These are phyloP conservation scores for Aspergillus brunneoviolaceus DNA, from an alignment of 2,329 filamentous ascomycete genomes.

Conservation along the genomic window DNA sequence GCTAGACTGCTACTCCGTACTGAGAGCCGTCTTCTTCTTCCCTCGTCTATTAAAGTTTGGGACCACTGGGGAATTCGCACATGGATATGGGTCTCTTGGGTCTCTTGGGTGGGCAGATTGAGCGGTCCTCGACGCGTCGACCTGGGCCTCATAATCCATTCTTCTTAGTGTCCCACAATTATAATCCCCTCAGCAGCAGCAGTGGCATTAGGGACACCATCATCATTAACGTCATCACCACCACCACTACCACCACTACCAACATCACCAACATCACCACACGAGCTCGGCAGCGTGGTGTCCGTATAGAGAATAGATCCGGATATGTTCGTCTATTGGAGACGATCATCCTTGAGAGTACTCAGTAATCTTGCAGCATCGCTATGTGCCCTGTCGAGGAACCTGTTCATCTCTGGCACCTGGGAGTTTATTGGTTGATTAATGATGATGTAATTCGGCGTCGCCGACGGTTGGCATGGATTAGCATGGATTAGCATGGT, in stretches of 20 bases:
- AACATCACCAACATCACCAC: not conserved
- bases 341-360: not conserved
- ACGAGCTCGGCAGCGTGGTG: not conserved
- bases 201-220: not conserved
- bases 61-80: conserved; percentile 13
- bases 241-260: not conserved
- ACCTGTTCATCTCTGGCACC: no score
- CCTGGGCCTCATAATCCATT: not conserved
- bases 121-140: not conserved
- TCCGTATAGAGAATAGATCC: not conserved
- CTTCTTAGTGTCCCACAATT: not conserved
- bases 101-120: not conserved
- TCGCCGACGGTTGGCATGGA: conserved; percentile 7
- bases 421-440: not conserved
- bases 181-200: not conserved
- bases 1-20: no score
- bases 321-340: not conserved
- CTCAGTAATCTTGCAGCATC: conserved; percentile 3
- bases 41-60: conserved; percentile 20
- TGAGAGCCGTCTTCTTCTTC: not conserved
- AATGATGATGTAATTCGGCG: conserved; percentile 10
- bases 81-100: conserved; percentile 11
- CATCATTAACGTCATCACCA: not conserved
- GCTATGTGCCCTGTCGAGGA: not conserved
- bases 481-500: not conserved